Evolutionary conservation across 192 early-diverging fungal genomes (phyloP), one percentile per base, ranked within the genome.

Genomic region (Entomortierella beljakovae): DNA sequence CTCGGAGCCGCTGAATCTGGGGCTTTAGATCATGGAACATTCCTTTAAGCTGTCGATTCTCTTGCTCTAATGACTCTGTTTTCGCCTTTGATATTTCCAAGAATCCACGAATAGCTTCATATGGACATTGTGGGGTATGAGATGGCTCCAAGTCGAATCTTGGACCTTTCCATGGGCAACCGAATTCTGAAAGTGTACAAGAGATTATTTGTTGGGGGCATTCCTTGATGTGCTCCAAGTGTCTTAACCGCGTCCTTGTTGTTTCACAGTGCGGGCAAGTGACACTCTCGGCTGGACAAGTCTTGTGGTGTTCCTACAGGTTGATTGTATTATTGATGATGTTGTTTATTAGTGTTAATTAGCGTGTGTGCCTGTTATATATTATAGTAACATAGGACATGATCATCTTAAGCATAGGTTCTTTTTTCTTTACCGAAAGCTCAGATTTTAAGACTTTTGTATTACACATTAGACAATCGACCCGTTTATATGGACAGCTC

Each of bases 151-250:
- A 29, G 15, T 74, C 58, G 33, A 63, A 58, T 6, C 87, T 72
- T 34, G 68, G 72, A 31, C 89, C 92, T 20, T 61, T 68, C 92
- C 92, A 93, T 6, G 71, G 55, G 50, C 92, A 93, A 0, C 92
- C 90, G 54, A 84, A 88, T 54, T 82, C 72, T 6, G 80, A 63
- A 15, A 84, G 60, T 4, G 52, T 33, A 64, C 89, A 90, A 6
- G 61, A 56, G 1, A 83, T 80, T 37, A 71, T 68, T 18, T 71
- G 70, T 32, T 74, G 57, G 20, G 86, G 84, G 56, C 87, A 88
- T 16, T 79, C 64, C 26, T 60, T 62, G 16, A 88, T 31, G 58
- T 90, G 88, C 7, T 81, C 54, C 53, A 65, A 32, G 50, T 86
- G 82, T 42, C 76, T 72, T 26, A 81, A 64, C 35, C 82, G 71